Base-by-base conservation (phyloP, 192 early-diverging fungal genomes). In the Backusella psychrophila region DNA sequence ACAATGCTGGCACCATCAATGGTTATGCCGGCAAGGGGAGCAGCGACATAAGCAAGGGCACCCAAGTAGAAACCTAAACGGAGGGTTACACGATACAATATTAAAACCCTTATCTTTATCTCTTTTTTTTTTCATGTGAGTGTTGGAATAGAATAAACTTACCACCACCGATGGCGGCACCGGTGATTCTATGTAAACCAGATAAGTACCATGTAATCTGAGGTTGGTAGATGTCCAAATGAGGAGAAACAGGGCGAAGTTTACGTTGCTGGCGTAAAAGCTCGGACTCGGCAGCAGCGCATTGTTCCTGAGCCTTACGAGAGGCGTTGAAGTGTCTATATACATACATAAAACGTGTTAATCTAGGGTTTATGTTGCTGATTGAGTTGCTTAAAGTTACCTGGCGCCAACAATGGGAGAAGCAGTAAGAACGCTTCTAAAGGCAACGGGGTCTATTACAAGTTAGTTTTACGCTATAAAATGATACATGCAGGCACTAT, bases 201-300 rank as follows among this genome's bases (percentile, higher is more conserved):
- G 95, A 96, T 76, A 96, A 77, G 76, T 87, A 82, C 94, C 91
- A 94, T 26, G 95, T 93, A 80, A 97, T 79, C 80, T 97, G 94
- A 41, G 93, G 93, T 87, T 96, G 86, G 88, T 97, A 98, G 85
- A 98, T 98, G 63, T 85, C 84, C 71, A 97, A 80, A 75, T 96
- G 90, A 29, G 96, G 97, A 69, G 93, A 91, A 23, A 91, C 85
- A 23, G 97, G 97, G 52, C 97, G 92, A 83, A 85, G 78, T 70
- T 81, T 81, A 72, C 88, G 86, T 72, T 89, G 88, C 46, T 85
- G 74, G 77, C 81, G 71, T 26, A 89, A 71, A 35, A 87, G 68
- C 31, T 85, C 78, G 11, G 82, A 80, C 52, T 85, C 81, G 23
- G 80, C 76, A 56, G 66, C 80, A 21, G 80, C 76, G 23, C 76